Evolutionary conservation across 2,329 filamentous ascomycete species (phyloP).

Genomic region (Pestalotiopsis fici): DNA sequence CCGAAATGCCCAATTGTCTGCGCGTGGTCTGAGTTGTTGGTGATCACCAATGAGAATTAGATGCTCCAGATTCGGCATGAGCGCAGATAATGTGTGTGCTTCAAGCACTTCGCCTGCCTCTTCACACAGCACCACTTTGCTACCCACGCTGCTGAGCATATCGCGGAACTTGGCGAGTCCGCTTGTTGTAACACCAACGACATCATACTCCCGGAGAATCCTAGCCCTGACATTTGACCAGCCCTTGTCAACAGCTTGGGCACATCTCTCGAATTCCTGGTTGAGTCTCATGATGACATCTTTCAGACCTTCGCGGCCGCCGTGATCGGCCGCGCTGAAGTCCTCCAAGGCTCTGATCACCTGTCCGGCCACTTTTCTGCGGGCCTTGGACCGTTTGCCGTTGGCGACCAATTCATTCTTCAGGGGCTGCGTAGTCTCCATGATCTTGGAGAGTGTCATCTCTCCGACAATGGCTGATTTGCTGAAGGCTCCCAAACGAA

Average conservation of each 20-base stretch:
- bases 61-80: conserved; percentile 62
- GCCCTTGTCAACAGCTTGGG: conserved; percentile 34
- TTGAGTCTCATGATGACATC: not conserved
- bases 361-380: not conserved
- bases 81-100: conserved; percentile 58
- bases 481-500: conserved; percentile 62
- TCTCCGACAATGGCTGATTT: conserved; percentile 52
- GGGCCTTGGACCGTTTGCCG: conserved; percentile 9
- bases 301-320: conserved; percentile 14
- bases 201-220: conserved; percentile 35
- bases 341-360: not conserved
- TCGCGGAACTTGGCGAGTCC: conserved; percentile 54
- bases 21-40: conserved; percentile 59
- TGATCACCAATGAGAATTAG: conserved; percentile 67
- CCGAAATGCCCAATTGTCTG: conserved; percentile 55
- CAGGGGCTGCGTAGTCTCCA: conserved; percentile 1
- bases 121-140: conserved; percentile 66
- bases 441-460: conserved; percentile 44
- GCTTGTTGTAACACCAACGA: conserved; percentile 63
- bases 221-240: conserved; percentile 14
- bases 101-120: conserved; percentile 72
- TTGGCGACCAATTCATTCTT: conserved; percentile 10
- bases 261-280: not conserved
- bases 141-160: conserved; percentile 46
- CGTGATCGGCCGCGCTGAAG: not conserved